Evolutionary conservation across 805 yeast species (phyloP), one percentile per base, ranked within the genome.

Genomic region (Maudiozyma bulderi): DNA sequence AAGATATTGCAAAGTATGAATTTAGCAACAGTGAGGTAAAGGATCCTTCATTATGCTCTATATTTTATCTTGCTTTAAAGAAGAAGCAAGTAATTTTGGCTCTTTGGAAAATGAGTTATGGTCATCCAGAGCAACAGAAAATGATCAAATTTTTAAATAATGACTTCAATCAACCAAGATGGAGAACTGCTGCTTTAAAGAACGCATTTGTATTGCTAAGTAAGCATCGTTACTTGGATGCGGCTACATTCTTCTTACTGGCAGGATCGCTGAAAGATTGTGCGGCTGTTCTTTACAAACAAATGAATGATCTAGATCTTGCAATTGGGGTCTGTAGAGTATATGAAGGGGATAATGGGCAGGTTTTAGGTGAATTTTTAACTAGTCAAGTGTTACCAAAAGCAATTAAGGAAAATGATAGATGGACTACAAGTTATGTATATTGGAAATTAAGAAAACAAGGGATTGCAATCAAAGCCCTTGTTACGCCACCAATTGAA

Each of bases 151-250:
- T 91, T 57, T 70, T 91, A 56, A 71, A 73, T 20, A 84, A 90
- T 61, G 93, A 93, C 60, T 91, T 90, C 63, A 67, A 70, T 5
- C 78, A 81, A 47, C 73, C 75, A 13, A 72, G 96, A 46, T 90
- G 97, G 96, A 78, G 73, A 56, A 73, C 86, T 0, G 96, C 97
- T 1, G 97, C 98, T 0, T 66, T 81, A 57, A 93, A 93, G 59
- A 91, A 91, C 67, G 98, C 98, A 0, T 91, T 80, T 71, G 98
- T 87, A 0, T 69, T 91, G 41, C 65, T 93, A 54, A 86, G 97
- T 52, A 88, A 88, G 59, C 99, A 90, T 64, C 71, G 98, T 40
- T 86, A 76, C 59, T 69, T 76, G 62, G 95, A 89, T 65, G 95
- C 97, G 0, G 96, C 97, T 0, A 81, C 83, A 26, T 90, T 93